Conservation (phyloP, 768 basidiomycete species). For the Pisolithus albus region DNA sequence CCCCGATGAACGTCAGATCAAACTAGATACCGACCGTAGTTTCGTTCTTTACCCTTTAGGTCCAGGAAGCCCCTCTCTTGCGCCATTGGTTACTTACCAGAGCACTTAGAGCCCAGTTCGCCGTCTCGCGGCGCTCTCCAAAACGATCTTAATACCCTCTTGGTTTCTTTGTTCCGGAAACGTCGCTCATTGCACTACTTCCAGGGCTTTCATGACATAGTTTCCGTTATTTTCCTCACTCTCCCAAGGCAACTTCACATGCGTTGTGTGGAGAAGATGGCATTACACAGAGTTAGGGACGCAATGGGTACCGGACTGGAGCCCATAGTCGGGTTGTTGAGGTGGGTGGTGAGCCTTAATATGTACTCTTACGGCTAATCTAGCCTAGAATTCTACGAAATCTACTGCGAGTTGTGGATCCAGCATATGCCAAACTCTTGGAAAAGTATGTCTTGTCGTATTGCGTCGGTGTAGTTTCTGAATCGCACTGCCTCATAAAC, state of each 20-base stretch:
- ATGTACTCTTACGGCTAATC: not conserved
- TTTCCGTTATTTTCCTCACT: slow-evolving; percentile 76
- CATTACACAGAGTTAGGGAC: slow-evolving; percentile 53
- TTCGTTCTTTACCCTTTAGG: slow-evolving; percentile 92
- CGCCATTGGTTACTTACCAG: slow-evolving; percentile 9
- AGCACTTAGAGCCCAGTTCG: slow-evolving; percentile 10
- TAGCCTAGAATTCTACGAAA: slow-evolving; percentile 23
- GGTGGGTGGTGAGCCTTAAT: slow-evolving; percentile 32
- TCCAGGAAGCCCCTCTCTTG: slow-evolving; percentile 26
- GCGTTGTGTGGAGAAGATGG: slow-evolving; percentile 39
- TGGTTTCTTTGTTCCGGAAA: slow-evolving; percentile 69
- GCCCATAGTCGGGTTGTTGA: slow-evolving; percentile 74
- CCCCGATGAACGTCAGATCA: slow-evolving; percentile 80
- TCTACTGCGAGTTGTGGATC: slow-evolving; percentile 65
- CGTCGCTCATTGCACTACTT: slow-evolving; percentile 76
- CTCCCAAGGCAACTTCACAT: slow-evolving; percentile 55
- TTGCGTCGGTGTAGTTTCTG: not conserved
- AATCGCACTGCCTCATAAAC: not conserved
- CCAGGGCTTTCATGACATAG: slow-evolving; percentile 90
- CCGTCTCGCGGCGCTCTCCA: slow-evolving; percentile 48
- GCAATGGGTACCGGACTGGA: slow-evolving; percentile 84
- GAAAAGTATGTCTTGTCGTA: slow-evolving; percentile 43
- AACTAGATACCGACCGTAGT: slow-evolving; percentile 84
- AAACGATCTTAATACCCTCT: slow-evolving; percentile 57
- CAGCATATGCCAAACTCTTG: slow-evolving; percentile 58